Evolutionary conservation across 1,284 basidiomycete species (phyloP).

Genomic region (Apiotrichum montevideense): DNA sequence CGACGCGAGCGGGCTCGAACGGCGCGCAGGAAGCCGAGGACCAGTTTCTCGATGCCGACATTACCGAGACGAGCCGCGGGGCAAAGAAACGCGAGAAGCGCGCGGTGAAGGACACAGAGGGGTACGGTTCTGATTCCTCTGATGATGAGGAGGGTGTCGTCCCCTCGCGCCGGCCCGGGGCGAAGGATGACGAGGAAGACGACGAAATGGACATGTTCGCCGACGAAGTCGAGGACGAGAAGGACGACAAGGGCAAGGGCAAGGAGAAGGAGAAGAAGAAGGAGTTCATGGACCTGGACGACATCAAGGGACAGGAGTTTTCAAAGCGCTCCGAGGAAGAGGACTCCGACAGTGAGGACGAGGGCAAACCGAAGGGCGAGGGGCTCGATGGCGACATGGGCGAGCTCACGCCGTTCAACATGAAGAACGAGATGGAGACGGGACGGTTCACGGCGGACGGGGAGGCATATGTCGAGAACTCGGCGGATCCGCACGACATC

Average conservation of each 20-base stretch:
- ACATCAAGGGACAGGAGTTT: conserved; percentile 94
- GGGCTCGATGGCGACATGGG: conserved; percentile 66
- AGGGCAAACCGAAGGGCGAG: conserved; percentile 12
- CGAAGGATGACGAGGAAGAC: conserved; percentile 52
- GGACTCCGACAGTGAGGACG: conserved; percentile 26
- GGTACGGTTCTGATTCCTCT: conserved; percentile 89
- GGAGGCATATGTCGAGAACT: conserved; percentile 68
- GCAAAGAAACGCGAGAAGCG: conserved; percentile 60
- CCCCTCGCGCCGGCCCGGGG: conserved; percentile 52
- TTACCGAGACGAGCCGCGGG: conserved; percentile 28
- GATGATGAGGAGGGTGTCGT: conserved; percentile 81
- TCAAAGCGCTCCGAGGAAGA: conserved; percentile 68
- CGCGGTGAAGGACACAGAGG: conserved; percentile 67
- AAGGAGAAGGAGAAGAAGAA: conserved; percentile 50
- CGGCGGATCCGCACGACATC: conserved; percentile 74
- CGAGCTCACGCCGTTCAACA: conserved; percentile 92
- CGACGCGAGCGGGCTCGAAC: too few relatives aligned
- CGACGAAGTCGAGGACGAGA: conserved; percentile 14
- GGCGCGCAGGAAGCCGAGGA: conserved; percentile 1
- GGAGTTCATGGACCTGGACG: conserved; percentile 75
- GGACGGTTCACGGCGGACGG: conserved; percentile 95
- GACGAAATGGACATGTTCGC: conserved; percentile 77
- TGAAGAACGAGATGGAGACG: conserved; percentile 97
- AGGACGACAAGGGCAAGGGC: conserved; percentile 12
- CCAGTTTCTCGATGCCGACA: conserved; percentile 40